Evolutionary conservation across 768 basidiomycete species (phyloP).

Genomic region (Kwoniella newhampshirensis): DNA sequence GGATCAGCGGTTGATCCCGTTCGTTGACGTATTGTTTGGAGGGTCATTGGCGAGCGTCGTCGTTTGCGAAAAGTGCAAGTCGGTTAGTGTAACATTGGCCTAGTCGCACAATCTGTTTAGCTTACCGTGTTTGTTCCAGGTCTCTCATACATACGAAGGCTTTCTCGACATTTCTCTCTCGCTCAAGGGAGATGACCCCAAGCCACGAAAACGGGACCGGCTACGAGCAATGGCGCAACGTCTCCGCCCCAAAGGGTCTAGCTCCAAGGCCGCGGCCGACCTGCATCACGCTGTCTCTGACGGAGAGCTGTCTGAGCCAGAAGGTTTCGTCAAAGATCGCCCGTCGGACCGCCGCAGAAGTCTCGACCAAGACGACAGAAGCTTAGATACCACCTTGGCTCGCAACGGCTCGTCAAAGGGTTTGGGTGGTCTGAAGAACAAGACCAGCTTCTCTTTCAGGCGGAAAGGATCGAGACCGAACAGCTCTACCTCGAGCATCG

Average conservation of each 20-base stretch:
- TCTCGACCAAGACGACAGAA: conserved; percentile 36
- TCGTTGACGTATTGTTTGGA: conserved; percentile 87
- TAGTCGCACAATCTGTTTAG: too few species aligned
- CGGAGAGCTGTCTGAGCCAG: conserved; percentile 29
- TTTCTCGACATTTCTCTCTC: conserved; percentile 91
- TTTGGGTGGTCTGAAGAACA: conserved; percentile 33
- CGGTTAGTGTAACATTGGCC: conserved; percentile 56
- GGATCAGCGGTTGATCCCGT: conserved; percentile 64
- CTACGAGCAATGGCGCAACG: conserved; percentile 72
- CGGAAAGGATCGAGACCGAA: conserved; percentile 21
- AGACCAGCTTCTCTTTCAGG: conserved; percentile 42
- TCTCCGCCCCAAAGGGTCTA: conserved; percentile 53
- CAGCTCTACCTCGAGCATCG: background rate
- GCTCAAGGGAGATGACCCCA: conserved; percentile 74
- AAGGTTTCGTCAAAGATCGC: conserved; percentile 16
- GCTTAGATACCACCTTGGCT: conserved; percentile 7
- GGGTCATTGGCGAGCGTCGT: conserved; percentile 86
- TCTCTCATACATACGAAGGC: conserved; percentile 85
- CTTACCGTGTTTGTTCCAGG: conserved; percentile 37
- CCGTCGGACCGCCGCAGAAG: conserved; percentile 17
- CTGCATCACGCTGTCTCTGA: conserved; percentile 22
- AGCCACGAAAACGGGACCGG: conserved; percentile 72
- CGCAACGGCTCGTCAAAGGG: conserved; percentile 25
- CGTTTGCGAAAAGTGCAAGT: conserved; percentile 90
- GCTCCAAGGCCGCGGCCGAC: conserved; percentile 10